Evolutionary conservation across 2,329 filamentous ascomycete species (phyloP), one percentile per base, ranked within the genome.

Genomic region (Thelonectria rubi): DNA sequence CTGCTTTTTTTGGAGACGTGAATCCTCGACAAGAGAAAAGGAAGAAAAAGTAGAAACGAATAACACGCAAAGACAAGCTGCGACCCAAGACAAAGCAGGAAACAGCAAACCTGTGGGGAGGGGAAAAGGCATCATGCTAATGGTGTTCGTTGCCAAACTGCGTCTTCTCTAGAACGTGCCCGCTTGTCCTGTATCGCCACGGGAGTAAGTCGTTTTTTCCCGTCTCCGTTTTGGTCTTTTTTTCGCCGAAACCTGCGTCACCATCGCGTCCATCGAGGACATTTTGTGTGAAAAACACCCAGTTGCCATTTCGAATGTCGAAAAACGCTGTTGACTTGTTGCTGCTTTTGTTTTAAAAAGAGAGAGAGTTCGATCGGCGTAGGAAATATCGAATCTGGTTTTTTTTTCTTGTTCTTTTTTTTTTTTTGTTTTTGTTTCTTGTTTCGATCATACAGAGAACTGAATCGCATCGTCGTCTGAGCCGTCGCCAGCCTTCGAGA

Each of bases 101-200:
- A 50, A 59, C 43, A 45, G 50, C 46, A 52, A 58, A 61, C 40
- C 30, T 30, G 40, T 7, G 39, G 37, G 20, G 24, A 30, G 59
- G 55, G 60, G 56, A 67, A 53, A 58, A 54, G 48, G 64, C 59
- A 63, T 55, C 37, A 64, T 60, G 63, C 58, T 52, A 54, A 63
- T 47, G 61, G 58, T 55, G 73, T 73, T 73, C 69, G 72, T 75
- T 70, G 72, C 73, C 73, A 75, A 74, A 74, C 73, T 69, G 60
- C 63, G 65, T 66, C 66, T 69, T 67, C 62, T 70, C 68, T 70
- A 70, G 65, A 51, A 63, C 55, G 52, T 65, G 62, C 58, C 63
- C 50, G 62, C 55, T 55, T 69, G 62, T 67, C 53, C 64, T 67
- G 68, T 70, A 68, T 67, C 60, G 58, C 64, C 60, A 67, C 62